Percentiles rank a stretch among this genome's conserved stretches.
These are phyloP conservation scores for Lobosporangium transversale DNA, from an alignment of 192 early-diverging fungal species.

Conservation along the genomic window DNA sequence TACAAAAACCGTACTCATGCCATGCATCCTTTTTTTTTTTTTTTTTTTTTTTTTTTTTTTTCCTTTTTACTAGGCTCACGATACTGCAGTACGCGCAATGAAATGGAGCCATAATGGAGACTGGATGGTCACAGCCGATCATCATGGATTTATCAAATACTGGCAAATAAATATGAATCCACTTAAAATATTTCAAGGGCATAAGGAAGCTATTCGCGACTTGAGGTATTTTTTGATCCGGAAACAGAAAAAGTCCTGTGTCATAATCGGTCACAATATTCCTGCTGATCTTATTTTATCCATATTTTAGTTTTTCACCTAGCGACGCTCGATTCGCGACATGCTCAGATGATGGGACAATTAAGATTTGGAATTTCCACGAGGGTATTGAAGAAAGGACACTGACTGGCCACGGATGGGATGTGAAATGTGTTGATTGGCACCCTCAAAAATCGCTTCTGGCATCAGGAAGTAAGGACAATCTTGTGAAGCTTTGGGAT, in stretches of 20 bases:
- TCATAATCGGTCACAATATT: no score
- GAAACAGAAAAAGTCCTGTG: no score
- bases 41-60: not conserved
- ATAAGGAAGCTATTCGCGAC: constrained; percentile 91
- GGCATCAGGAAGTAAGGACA: constrained; percentile 95
- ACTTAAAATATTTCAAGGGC: constrained; percentile 86
- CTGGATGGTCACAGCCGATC: constrained; percentile 95
- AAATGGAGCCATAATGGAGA: constrained; percentile 95
- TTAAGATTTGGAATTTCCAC: constrained; percentile 98
- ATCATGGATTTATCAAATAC: constrained; percentile 94
- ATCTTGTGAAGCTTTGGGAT: constrained; percentile 97
- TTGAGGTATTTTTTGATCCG: no score
- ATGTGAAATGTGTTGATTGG: constrained; percentile 98
- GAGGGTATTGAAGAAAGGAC: constrained; percentile 81
- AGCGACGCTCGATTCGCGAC: constrained; percentile 94
- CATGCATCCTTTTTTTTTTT: not conserved
- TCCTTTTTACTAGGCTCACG: constrained; percentile 76
- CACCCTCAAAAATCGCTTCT: constrained; percentile 93
- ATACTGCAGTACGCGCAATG: constrained; percentile 94
- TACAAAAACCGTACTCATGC: no score
- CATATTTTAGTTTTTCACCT: constrained; percentile 80
- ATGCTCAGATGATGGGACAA: constrained; percentile 92
- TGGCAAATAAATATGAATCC: constrained; percentile 98
- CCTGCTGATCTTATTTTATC: no score
- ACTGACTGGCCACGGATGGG: constrained; percentile 93